Conservation (phyloP, 2,329 filamentous ascomycete species). For the Diplodia corticola region DNA sequence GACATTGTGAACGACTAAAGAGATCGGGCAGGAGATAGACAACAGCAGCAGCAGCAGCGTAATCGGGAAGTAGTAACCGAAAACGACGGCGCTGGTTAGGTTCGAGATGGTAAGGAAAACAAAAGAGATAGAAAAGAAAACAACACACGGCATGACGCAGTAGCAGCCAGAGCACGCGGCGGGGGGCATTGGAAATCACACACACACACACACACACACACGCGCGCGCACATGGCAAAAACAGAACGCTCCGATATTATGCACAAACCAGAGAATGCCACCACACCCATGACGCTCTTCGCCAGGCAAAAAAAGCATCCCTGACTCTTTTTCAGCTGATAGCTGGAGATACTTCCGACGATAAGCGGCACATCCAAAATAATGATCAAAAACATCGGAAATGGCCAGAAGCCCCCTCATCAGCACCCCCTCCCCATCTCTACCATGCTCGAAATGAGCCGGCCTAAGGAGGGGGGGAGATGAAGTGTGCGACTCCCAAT, state of each 20-base stretch:
- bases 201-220: background rate
- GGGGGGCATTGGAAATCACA: background rate
- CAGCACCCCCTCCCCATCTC: too few species aligned
- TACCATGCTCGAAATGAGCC: too few species aligned
- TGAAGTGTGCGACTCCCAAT: background rate
- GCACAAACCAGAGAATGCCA: constrained; percentile 20
- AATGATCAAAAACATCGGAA: background rate
- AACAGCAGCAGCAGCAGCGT: background rate
- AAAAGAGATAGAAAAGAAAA: background rate
- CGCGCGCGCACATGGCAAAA: background rate
- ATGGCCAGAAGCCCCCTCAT: background rate
- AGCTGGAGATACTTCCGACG: constrained; percentile 14
- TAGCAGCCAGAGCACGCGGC: constrained; percentile 2
- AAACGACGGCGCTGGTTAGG: too few species aligned
- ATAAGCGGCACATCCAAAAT: constrained; percentile 7
- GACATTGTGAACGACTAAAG: background rate
- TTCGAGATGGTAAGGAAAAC: background rate
- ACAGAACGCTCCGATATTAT: constrained; percentile 20
- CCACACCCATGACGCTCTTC: constrained; percentile 8
- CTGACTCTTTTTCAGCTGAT: background rate
- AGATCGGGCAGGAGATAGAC: background rate
- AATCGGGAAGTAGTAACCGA: background rate
- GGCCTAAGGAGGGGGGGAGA: background rate
- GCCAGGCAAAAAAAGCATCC: background rate
- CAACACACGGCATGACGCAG: constrained; percentile 7